phyloP scores from a whole-genome alignment of 2,329 filamentous ascomycete species.

The Alternaria rosae region DNA sequence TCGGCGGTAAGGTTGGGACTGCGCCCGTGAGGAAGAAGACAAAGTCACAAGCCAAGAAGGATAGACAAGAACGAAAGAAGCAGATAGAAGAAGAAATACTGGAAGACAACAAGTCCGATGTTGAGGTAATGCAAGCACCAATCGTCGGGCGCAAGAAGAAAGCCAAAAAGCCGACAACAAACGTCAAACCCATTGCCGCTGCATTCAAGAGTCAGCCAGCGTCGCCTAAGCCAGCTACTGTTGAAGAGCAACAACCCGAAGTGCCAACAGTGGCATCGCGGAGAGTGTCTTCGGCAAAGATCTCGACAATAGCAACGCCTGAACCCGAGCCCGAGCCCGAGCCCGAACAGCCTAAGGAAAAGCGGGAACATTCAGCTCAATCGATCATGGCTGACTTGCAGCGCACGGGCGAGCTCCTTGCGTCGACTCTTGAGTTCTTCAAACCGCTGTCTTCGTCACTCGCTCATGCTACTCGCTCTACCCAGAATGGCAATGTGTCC shows the following conservation, averaged over 20 bases:
- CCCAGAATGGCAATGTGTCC: slow-evolving; percentile 25
- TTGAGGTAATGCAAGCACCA: slow-evolving; percentile 68
- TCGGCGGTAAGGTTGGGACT: slow-evolving; percentile 70
- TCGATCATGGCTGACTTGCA: slow-evolving; percentile 51
- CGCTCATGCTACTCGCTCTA: slow-evolving; percentile 37
- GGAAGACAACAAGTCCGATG: slow-evolving; percentile 56
- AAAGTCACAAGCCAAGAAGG: slow-evolving; percentile 81
- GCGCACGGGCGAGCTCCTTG: slow-evolving; percentile 48
- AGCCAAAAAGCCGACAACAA: slow-evolving; percentile 69
- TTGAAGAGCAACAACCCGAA: slow-evolving; percentile 39
- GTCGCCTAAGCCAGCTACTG: slow-evolving; percentile 38
- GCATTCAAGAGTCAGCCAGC: slow-evolving; percentile 37
- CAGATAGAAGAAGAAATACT: slow-evolving; percentile 68
- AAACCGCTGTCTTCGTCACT: slow-evolving; percentile 50
- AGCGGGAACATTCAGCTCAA: slow-evolving; percentile 40
- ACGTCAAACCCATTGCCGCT: slow-evolving; percentile 29
- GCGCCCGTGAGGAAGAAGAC: slow-evolving; percentile 74
- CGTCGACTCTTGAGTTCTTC: slow-evolving; percentile 52
- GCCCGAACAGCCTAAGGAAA: slow-evolving; percentile 42
- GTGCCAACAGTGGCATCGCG: slow-evolving; percentile 21
- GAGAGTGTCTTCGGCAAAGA: slow-evolving; percentile 27
- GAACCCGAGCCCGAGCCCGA: slow-evolving; percentile 36
- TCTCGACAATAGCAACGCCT: slow-evolving; percentile 31
- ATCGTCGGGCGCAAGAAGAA: slow-evolving; percentile 85
- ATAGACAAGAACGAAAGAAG: slow-evolving; percentile 67